Evolutionary conservation across 176 grass and related monocot species (phyloP).

Genomic region (Triticum turgidum): DNA sequence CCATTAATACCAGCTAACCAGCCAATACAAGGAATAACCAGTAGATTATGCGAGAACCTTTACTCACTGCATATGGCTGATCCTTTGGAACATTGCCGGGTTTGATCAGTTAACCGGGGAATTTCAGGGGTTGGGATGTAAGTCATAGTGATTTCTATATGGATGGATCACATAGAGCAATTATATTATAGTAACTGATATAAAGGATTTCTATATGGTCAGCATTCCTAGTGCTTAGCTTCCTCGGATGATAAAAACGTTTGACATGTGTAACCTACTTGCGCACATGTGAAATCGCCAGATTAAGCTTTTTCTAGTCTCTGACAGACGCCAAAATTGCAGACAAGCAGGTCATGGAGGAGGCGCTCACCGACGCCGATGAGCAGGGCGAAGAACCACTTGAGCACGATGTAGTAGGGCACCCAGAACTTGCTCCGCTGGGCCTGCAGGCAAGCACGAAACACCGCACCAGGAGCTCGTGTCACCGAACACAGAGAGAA

Average conservation of each 20-base stretch:
- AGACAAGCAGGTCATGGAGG: background rate
- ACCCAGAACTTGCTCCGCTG: constrained; percentile 91
- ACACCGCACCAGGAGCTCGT: background rate
- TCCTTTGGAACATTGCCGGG: too few species aligned
- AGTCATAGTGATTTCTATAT: background rate
- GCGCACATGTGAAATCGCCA: background rate
- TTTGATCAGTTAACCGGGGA: too few species aligned
- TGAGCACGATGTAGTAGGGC: constrained; percentile 82
- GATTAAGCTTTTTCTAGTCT: background rate
- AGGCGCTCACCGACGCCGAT: constrained; percentile 78
- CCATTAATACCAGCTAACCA: background rate
- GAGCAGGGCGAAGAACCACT: constrained; percentile 83
- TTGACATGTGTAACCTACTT: background rate
- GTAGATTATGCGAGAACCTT: background rate
- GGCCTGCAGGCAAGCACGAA: constrained; percentile 50
- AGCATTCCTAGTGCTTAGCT: background rate
- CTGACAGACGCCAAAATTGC: background rate
- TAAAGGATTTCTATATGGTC: background rate
- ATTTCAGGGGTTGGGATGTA: background rate
- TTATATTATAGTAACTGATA: background rate
- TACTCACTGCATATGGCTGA: background rate
- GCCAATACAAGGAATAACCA: background rate
- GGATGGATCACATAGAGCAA: background rate
- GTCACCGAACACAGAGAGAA: too few species aligned
- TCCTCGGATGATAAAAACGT: background rate